These are phyloP conservation scores for Candida labiduridarum DNA, from an alignment of 1,139 yeast species.

Conservation along the genomic window DNA sequence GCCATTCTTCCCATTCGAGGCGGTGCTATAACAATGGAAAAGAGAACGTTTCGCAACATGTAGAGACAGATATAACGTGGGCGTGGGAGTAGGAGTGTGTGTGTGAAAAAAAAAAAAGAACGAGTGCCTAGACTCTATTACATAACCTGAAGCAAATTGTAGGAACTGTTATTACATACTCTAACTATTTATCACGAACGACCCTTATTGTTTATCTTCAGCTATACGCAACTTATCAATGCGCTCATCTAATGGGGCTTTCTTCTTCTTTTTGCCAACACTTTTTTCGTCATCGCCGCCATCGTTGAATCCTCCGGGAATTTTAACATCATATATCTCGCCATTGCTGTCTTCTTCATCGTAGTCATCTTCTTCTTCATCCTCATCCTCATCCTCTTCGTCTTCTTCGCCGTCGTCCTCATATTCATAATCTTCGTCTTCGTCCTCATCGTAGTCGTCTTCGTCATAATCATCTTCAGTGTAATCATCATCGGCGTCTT, in stretches of 20 bases:
- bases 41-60: no score
- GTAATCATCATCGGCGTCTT: constrained; percentile 18
- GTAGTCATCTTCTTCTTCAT: constrained; percentile 23
- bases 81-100: no score
- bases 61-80: no score
- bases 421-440: constrained; percentile 30
- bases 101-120: background rate
- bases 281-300: no score
- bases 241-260: background rate
- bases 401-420: constrained; percentile 34
- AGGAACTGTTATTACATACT: no score
- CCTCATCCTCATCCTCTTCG: constrained; percentile 30
- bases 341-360: constrained; percentile 23
- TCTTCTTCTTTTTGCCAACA: background rate
- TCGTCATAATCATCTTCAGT: constrained; percentile 22
- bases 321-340: constrained; percentile 10
- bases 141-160: background rate
- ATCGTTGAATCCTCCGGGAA: background rate
- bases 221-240: background rate
- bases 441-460: constrained; percentile 21
- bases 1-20: no score
- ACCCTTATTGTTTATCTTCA: background rate
- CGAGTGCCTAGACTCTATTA: background rate
- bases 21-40: no score
- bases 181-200: background rate